Base-by-base conservation (phyloP, 345 rosid genomes). In the Citrus australasica region DNA sequence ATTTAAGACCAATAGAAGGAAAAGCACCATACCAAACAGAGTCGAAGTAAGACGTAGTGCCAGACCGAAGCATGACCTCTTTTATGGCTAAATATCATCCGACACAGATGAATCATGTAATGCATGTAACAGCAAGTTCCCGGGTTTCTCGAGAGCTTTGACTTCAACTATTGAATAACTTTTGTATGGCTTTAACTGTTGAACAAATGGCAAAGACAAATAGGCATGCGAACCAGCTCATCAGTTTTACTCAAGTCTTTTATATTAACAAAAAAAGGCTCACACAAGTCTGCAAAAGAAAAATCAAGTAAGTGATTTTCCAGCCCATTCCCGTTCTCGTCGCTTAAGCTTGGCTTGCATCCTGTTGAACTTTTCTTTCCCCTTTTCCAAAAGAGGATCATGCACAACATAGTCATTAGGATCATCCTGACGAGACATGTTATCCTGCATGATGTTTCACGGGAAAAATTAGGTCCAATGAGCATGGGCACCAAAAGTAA, bases 381-480 rank as follows among this genome's bases (percentile, higher is more conserved):
- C 98, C 78, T 96, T 96, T 87, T 94, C 95, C 82, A 96, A 79
- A 56, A 94, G 94, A 80, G 98, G 98, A 76, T 96, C 98, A 59
- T 90, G 91, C 78, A 94, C 95, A 17, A 91, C 93, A 74, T 92
- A 96, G 76, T 94, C 98, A 82, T 92, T 87, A 28, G 90, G 88
- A 78, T 96, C 97, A 79, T 96, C 95, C 71, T 83, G 89, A 67
- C 97, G 94, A 62, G 94, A 86, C 95, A 90, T 93, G 9, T 85
- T 79, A 85, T 88, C 91, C 99, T 96, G 92, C 80, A 77, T 14
- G 19, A 79, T n/a, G 53, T 77, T 68, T 65, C 62, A 75, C 40
- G 22, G 32, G 65, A 40, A 27, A 62, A 11, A 11, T 74, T 19
- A 62, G 25, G 32, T 75, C 70, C 1, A 24, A 13, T 13, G 60